phyloP scores from a whole-genome alignment of 805 yeast species.

The Lipomyces yamanashiensis region DNA sequence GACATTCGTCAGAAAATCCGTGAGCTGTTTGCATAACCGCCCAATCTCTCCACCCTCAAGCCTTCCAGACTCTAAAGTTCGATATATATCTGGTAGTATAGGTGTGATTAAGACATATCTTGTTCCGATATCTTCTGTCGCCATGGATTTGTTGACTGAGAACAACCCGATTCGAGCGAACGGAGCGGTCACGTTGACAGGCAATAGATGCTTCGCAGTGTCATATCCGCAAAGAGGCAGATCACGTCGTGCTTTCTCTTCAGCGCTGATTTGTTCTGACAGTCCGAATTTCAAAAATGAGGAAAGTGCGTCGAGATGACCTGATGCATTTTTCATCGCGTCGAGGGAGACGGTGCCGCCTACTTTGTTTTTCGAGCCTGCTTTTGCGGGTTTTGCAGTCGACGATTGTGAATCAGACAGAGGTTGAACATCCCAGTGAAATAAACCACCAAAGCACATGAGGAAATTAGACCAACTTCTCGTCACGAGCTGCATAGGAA shows the following conservation, averaged over 20 bases:
- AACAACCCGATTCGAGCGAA: conserved; percentile 67
- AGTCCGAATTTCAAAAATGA: conserved; percentile 55
- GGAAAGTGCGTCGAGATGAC: conserved; percentile 48
- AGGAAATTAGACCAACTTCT: conserved; percentile 72
- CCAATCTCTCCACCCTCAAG: conserved; percentile 80
- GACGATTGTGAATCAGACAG: conserved; percentile 5
- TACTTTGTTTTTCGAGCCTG: conserved; percentile 14
- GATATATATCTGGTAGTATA: conserved; percentile 54
- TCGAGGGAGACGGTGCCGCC: conserved; percentile 42
- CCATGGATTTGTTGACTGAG: conserved; percentile 48
- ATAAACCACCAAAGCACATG: conserved; percentile 65
- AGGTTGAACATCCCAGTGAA: conserved; percentile 62
- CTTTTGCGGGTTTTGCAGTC: neutral
- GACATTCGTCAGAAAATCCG: conserved; percentile 22
- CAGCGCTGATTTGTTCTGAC: conserved; percentile 21
- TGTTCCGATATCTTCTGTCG: conserved; percentile 66
- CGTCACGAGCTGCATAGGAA: conserved; percentile 58
- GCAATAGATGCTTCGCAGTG: conserved; percentile 58
- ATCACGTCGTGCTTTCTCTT: conserved; percentile 29
- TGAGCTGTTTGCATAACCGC: conserved; percentile 41
- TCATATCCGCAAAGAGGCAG: conserved; percentile 51
- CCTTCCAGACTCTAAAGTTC: conserved; percentile 56
- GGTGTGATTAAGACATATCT: conserved; percentile 59
- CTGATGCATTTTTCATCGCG: conserved; percentile 38
- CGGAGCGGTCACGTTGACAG: conserved; percentile 60